Conservation (phyloP, 176 grass and related monocot genomes). For the Oryza meyeriana region DNA sequence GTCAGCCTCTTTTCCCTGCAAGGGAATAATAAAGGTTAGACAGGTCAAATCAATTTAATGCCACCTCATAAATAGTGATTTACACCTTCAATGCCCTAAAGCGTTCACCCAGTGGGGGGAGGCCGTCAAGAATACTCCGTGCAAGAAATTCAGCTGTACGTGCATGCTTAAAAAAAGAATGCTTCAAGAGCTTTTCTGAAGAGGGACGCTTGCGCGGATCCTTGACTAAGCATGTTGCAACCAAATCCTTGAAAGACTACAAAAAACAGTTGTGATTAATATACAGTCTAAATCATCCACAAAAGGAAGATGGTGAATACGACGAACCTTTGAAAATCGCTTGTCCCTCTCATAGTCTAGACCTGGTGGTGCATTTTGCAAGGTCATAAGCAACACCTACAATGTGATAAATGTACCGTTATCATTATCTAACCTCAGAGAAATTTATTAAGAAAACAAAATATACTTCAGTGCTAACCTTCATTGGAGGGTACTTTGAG, state of each 20-base stretch:
- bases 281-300: neutral
- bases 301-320: neutral
- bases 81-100: conserved; percentile 78
- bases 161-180: conserved; percentile 93
- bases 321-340: conserved; percentile 86
- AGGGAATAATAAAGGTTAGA: conserved; percentile 34
- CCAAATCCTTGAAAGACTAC: conserved; percentile 90
- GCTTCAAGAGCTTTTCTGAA: conserved; percentile 91
- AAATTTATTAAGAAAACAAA: conserved; percentile 23
- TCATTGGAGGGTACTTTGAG: conserved; percentile 98
- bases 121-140: conserved; percentile 68
- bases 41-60: conserved; percentile 9
- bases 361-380: conserved; percentile 97
- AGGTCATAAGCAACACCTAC: conserved; percentile 95
- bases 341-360: conserved; percentile 96
- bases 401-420: conserved; percentile 25
- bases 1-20: conserved; percentile 84
- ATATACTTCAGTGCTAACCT: conserved; percentile 40
- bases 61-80: conserved; percentile 14
- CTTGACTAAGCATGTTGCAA: conserved; percentile 91
- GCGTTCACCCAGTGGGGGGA: conserved; percentile 80
- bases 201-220: conserved; percentile 84
- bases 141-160: conserved; percentile 61
- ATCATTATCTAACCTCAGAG: conserved; percentile 7
- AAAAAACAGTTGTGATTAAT: conserved; percentile 31